A percentile compares a stretch with the other conserved stretches of the same genome.
These are phyloP conservation scores for Cercospora nicotianae DNA, from an alignment of 2,329 filamentous ascomycete species.

Conservation along the genomic window DNA sequence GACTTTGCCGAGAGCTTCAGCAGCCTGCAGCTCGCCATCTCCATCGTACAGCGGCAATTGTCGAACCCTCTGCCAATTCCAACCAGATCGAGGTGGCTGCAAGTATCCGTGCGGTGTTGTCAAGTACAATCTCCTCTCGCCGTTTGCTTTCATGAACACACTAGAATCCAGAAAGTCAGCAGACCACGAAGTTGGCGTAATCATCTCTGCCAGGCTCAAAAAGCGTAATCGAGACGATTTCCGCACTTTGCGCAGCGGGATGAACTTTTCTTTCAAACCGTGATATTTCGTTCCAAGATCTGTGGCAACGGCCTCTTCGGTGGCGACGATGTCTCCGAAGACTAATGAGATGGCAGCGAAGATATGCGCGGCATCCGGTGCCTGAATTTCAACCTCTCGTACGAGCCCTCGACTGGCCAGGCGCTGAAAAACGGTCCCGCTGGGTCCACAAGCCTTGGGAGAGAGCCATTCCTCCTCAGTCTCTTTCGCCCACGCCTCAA, in stretches of 20 bases:
- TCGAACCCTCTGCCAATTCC: slow-evolving; percentile 71
- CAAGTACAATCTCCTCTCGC: slow-evolving; percentile 67
- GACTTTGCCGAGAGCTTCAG: slow-evolving; percentile 49
- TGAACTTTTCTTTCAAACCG: slow-evolving; percentile 66
- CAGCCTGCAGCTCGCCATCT: slow-evolving; percentile 59
- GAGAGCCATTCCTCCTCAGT: slow-evolving; percentile 60
- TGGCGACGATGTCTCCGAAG: slow-evolving; percentile 55
- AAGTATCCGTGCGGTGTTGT: slow-evolving; percentile 74
- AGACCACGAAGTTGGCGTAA: slow-evolving; percentile 70
- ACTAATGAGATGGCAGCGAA: slow-evolving; percentile 62
- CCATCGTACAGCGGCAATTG: slow-evolving; percentile 54
- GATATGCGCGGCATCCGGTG: slow-evolving; percentile 67
- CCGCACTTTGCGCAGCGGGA: slow-evolving; percentile 75
- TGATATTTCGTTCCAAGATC: slow-evolving; percentile 51
- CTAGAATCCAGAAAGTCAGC: slow-evolving; percentile 68
- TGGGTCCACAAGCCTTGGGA: slow-evolving; percentile 66
- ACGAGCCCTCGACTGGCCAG: slow-evolving; percentile 73
- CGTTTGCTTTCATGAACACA: slow-evolving; percentile 69
- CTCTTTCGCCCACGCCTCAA: slow-evolving; percentile 49
- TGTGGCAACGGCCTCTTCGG: slow-evolving; percentile 13
- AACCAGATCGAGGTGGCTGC: slow-evolving; percentile 61
- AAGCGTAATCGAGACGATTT: slow-evolving; percentile 73
- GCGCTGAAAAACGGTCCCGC: slow-evolving; percentile 65
- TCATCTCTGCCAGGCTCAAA: slow-evolving; percentile 68
- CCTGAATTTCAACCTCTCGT: slow-evolving; percentile 61